phyloP scores from a whole-genome alignment of 208 protist genomes.

The Lotmaria passim region DNA sequence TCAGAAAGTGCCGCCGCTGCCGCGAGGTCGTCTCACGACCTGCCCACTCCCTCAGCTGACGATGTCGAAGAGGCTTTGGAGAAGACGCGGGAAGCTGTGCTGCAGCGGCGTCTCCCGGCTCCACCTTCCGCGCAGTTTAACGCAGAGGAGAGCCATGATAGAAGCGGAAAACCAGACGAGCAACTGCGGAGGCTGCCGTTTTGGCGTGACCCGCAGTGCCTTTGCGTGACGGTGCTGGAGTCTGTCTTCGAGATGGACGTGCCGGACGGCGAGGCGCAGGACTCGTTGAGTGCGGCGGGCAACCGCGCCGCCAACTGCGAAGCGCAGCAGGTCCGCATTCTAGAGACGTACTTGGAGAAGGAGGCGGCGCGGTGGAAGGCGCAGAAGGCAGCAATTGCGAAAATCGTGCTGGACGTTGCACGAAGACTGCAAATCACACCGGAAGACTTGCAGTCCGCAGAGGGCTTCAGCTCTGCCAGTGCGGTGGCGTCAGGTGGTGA shows the following conservation, averaged over 20 bases:
- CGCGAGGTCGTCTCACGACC: not conserved
- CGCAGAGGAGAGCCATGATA: not conserved
- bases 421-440: constrained; percentile 50
- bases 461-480: constrained; percentile 15
- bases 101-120: not conserved
- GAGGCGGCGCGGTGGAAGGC: constrained; percentile 62
- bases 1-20: no score
- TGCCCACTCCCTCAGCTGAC: constrained; percentile 23
- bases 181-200: constrained; percentile 25
- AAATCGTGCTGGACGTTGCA: constrained; percentile 62
- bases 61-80: constrained; percentile 43
- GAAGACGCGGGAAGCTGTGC: constrained; percentile 38
- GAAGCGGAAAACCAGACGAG: not conserved
- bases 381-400: constrained; percentile 75
- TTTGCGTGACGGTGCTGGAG: constrained; percentile 85
- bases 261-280: constrained; percentile 37
- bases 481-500: not conserved
- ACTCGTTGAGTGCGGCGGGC: constrained; percentile 40
- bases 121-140: not conserved
- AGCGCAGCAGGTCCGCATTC: constrained; percentile 54
- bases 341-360: constrained; percentile 73
- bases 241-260: constrained; percentile 77
- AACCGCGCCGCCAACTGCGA: constrained; percentile 50
- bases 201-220: constrained; percentile 56
- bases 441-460: constrained; percentile 53